Conservation (phyloP, 2,329 filamentous ascomycete genomes). For the Hymenoscyphus repandus region DNA sequence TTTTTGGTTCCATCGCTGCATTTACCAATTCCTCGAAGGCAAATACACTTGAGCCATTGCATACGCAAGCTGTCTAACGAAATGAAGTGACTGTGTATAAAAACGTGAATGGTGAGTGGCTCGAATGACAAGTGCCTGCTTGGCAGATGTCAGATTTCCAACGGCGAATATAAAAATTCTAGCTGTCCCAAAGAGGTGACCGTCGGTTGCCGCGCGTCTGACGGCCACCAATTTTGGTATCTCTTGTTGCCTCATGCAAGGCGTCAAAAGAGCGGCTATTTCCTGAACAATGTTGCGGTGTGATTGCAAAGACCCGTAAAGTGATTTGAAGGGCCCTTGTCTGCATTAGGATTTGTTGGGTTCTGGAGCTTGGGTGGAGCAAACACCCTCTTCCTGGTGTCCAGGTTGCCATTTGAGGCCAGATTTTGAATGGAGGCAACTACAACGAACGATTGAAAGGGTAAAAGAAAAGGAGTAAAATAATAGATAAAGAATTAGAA, state of each 20-base stretch:
- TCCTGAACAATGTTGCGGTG: slow-evolving; percentile 1
- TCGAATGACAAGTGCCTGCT: slow-evolving; percentile 2
- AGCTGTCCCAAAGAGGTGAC: neutral
- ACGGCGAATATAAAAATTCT: neutral
- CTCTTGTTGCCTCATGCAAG: neutral
- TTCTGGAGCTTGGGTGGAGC: neutral
- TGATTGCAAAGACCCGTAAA: neutral
- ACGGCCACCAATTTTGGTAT: slow-evolving; percentile 4
- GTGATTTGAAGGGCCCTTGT: neutral
- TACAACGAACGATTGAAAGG: neutral
- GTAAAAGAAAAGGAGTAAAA: too few relatives aligned
- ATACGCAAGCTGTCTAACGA: slow-evolving; percentile 3
- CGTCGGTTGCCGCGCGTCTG: slow-evolving; percentile 5
- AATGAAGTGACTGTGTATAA: neutral
- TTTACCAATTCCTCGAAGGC: neutral
- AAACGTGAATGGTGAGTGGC: neutral
- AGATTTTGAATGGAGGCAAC: neutral
- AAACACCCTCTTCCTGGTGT: neutral
- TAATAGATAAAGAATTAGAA: too few relatives aligned
- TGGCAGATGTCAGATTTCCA: neutral
- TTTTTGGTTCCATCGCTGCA: neutral
- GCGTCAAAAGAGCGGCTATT: neutral
- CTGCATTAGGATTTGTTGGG: slow-evolving; percentile 2
- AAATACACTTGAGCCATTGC: neutral
- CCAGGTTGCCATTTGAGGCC: neutral